These are phyloP conservation scores for Terana coerulea DNA, from an alignment of 768 basidiomycete genomes.

Conservation along the genomic window DNA sequence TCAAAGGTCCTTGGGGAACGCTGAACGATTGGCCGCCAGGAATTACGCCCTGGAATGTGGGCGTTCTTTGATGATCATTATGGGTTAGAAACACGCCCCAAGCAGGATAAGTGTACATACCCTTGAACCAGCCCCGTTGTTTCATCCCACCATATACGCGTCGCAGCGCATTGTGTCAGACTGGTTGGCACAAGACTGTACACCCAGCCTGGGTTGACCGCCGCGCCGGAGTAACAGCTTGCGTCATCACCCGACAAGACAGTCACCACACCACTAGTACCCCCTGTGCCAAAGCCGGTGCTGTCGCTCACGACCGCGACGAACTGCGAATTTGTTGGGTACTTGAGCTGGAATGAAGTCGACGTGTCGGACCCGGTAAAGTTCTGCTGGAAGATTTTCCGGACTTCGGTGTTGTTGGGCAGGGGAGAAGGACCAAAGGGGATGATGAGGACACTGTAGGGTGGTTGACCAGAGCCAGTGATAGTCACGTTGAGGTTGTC, in stretches of 20 bases:
- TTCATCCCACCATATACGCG: slow-evolving; percentile 65
- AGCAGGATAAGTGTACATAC: too few relatives aligned
- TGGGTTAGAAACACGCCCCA: too few relatives aligned
- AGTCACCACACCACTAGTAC: slow-evolving; percentile 63
- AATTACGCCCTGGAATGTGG: slow-evolving; percentile 68
- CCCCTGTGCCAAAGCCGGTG: slow-evolving; percentile 67
- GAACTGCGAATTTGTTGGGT: slow-evolving; percentile 66
- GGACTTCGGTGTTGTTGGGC: slow-evolving; percentile 56
- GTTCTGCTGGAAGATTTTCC: slow-evolving; percentile 51
- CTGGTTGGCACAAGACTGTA: slow-evolving; percentile 61
- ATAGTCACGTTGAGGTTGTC: slow-evolving; percentile 56
- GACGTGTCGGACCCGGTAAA: slow-evolving; percentile 42
- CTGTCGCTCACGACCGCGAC: slow-evolving; percentile 63
- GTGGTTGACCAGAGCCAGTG: slow-evolving; percentile 58
- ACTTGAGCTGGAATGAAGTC: slow-evolving; percentile 55
- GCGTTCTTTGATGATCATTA: too few relatives aligned
- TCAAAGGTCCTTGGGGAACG: slow-evolving; percentile 33
- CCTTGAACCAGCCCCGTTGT: slow-evolving; percentile 41
- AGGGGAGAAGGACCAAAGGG: slow-evolving; percentile 66
- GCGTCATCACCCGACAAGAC: slow-evolving; percentile 49
- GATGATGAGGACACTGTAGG: slow-evolving; percentile 63
- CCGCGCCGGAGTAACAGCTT: slow-evolving; percentile 56
- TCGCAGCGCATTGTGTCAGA: slow-evolving; percentile 57
- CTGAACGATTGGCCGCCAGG: slow-evolving; percentile 76
- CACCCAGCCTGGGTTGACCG: too few relatives aligned